Conservation (phyloP, 768 basidiomycete species). For the Leccinellum rugosiceps region DNA sequence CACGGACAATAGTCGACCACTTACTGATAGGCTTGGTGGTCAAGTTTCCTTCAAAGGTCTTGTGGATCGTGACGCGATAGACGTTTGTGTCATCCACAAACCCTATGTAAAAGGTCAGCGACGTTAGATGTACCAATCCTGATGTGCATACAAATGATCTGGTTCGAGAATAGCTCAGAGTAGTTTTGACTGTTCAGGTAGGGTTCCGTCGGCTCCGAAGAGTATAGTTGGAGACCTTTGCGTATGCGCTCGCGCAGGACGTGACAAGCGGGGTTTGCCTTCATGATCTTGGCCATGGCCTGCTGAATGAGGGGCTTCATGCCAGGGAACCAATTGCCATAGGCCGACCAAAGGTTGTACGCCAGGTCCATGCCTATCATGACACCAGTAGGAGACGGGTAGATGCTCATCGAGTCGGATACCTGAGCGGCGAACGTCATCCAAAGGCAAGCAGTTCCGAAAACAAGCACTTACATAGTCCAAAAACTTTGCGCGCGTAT, state of each 20-base stretch:
- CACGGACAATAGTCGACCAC: conserved; percentile 17
- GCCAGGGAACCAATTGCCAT: conserved; percentile 99
- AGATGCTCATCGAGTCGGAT: conserved; percentile 97
- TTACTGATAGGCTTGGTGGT: conserved; percentile 97
- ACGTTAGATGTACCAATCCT: not conserved
- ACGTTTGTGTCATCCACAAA: conserved; percentile 99
- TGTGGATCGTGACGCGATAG: conserved; percentile 99
- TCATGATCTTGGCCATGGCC: conserved; percentile 99
- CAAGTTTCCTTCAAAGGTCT: conserved; percentile 99
- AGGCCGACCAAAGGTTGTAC: conserved; percentile 98
- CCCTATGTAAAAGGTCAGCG: conserved; percentile 46
- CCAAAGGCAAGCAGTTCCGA: not conserved
- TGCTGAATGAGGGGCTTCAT: conserved; percentile 97
- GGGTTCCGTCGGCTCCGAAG: conserved; percentile 98
- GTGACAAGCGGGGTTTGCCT: conserved; percentile 97
- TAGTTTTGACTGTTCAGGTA: conserved; percentile 99
- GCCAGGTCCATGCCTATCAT: conserved; percentile 99
- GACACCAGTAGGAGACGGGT: conserved; percentile 97
- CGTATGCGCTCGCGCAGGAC: conserved; percentile 98
- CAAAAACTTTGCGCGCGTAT: conserved; percentile 98
- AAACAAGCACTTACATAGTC: conserved; percentile 68
- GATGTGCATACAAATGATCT: conserved; percentile 79
- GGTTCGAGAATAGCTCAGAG: conserved; percentile 95
- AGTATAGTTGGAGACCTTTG: conserved; percentile 97
- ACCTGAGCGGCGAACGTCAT: conserved; percentile 44